Percentiles rank a stretch among this genome's conserved stretches.
Conservation (phyloP, 177 flowering plant species). For the Vitis hybrid region DNA sequence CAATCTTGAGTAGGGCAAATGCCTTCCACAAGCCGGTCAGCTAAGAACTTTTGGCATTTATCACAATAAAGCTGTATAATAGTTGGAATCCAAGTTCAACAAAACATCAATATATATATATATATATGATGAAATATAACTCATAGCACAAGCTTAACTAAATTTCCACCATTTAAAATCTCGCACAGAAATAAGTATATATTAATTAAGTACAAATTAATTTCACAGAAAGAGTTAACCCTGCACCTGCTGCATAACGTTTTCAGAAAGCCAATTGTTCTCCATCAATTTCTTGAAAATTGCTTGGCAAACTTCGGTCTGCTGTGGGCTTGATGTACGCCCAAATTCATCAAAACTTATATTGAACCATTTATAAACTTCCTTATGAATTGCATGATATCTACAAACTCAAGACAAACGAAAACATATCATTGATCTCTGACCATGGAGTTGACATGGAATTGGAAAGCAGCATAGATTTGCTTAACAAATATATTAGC, state of each 20-base stretch:
- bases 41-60: conserved; percentile 75
- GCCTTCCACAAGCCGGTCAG: conserved; percentile 95
- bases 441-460: no score
- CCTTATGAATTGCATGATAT: conserved; percentile 83
- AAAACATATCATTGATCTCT: no score
- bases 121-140: neutral
- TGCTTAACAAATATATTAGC: no score
- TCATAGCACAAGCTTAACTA: neutral
- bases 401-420: conserved; percentile 29
- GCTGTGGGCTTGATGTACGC: conserved; percentile 85
- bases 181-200: neutral
- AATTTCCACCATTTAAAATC: neutral
- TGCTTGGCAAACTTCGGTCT: conserved; percentile 88
- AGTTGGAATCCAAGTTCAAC: conserved; percentile 10
- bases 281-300: conserved; percentile 77
- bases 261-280: conserved; percentile 86
- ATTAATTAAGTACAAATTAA: neutral
- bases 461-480: no score
- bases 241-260: conserved; percentile 84
- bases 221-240: no score
- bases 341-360: conserved; percentile 95
- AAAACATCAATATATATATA: neutral
- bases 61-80: conserved; percentile 78
- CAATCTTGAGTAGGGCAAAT: conserved; percentile 73
- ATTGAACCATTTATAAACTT: conserved; percentile 85